Base-by-base conservation (phyloP, 805 yeast genomes). In the Citeromyces nyonsensis region DNA sequence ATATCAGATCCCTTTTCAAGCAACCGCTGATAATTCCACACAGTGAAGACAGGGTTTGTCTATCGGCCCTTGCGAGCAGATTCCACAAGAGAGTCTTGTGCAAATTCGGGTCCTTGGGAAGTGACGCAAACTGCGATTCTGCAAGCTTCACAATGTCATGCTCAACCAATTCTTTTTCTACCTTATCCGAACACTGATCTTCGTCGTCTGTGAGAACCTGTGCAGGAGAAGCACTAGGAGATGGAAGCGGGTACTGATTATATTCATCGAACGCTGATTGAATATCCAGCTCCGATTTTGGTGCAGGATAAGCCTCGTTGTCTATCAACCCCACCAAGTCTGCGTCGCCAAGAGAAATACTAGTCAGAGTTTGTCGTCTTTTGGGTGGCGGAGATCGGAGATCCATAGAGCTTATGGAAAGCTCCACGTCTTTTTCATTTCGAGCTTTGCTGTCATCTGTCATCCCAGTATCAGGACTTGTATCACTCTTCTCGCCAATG, bases 1-100 rank as follows among this genome's bases (percentile, higher is more conserved):
- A 48, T 7, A 88, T 49, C 27, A 91, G 53, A 45, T 91, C 97
- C 44, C 88, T 69, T 41, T 72, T 69, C 44, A 91, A 62, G 8
- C 73, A 64, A 5, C 55, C 49, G 20, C 63, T 63, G 10, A 82
- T 57, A 2, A 65, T 43, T 10, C 64, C 61, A 22, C 66, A 61
- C 33, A 84, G 52, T 9, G 75, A 59, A 30, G 84, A 73, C 33
- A 84, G 57, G 4, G 81, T 62, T 12, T 66, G 48, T 33, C 91
- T 59, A 41, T 73, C 70, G 28, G 74, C 63, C 34, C 61, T 59
- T 37, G 71, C 72, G 24, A 84, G 51, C 30, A 82, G 49, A 37
- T 62, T 61, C 50, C 56, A 49, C 10, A 52, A 29, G 14, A 54
- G 50, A 59, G 71, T 18, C 66, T 59, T 40, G 5, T 38, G 41